Conservation (phyloP, 164 flowering plant genomes). For the Chloranthus sessilifolius region DNA sequence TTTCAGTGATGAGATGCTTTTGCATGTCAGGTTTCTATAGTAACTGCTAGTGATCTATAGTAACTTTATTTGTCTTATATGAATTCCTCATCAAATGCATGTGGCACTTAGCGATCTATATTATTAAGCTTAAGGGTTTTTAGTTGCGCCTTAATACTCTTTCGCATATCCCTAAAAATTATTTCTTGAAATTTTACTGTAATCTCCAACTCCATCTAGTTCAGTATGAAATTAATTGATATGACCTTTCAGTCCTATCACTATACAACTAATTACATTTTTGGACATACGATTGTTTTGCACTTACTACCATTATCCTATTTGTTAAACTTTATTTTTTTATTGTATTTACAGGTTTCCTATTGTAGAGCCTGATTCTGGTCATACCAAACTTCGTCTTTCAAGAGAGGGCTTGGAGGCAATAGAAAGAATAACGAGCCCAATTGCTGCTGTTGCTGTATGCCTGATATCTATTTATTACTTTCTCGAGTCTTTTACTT, state of each 20-base stretch:
- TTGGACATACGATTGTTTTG: neutral
- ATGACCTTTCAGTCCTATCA: neutral
- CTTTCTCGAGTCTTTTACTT: neutral
- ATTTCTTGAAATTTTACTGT: no score
- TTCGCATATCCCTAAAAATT: no score
- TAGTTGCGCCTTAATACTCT: no score
- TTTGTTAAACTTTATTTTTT: neutral
- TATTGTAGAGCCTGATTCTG: constrained; percentile 95
- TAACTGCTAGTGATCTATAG: no score
- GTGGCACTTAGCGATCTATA: no score
- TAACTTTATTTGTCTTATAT: no score
- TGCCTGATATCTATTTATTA: constrained; percentile 20
- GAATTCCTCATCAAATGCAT: no score
- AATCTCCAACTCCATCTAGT: no score
- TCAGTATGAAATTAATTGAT: no score
- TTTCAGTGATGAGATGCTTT: no score
- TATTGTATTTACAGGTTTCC: constrained; percentile 65
- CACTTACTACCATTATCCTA: neutral
- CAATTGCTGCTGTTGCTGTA: constrained; percentile 98
- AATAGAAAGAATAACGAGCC: constrained; percentile 73
- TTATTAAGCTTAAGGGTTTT: no score
- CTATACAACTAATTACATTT: neutral
- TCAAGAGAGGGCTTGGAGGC: constrained; percentile 86
- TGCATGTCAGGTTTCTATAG: no score
- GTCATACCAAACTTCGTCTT: constrained; percentile 96